phyloP scores from a whole-genome alignment of 768 basidiomycete genomes.

The Nidularia sp. region DNA sequence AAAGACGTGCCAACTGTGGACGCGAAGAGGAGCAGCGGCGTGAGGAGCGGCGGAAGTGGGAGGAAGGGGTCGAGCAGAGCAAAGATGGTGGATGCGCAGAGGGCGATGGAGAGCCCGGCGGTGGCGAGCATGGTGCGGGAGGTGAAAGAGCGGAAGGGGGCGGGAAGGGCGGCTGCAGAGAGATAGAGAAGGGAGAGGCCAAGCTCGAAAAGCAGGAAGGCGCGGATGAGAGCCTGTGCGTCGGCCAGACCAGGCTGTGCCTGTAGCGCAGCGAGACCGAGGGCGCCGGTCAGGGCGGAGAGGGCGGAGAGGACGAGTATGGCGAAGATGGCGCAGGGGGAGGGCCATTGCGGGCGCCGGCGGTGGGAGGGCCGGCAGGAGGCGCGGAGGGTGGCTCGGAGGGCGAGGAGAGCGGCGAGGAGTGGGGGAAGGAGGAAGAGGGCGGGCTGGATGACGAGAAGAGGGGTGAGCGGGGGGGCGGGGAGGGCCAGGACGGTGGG shows the following conservation, averaged over 20 bases:
- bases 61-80: slow-evolving; percentile 11
- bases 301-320: slow-evolving; percentile 1
- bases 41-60: slow-evolving; percentile 11
- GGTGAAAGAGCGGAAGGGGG: slow-evolving; percentile 5
- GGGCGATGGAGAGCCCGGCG: slow-evolving; percentile 6
- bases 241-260: neutral
- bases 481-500: no score
- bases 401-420: neutral
- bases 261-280: neutral
- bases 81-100: slow-evolving; percentile 14
- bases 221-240: neutral
- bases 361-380: neutral
- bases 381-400: neutral
- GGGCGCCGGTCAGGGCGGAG: slow-evolving; percentile 15
- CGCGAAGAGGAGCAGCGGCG: slow-evolving; percentile 14
- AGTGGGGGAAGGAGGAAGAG: slow-evolving; percentile 11
- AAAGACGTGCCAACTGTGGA: slow-evolving; percentile 7
- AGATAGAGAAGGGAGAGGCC: neutral
- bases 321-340: neutral
- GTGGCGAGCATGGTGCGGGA: neutral
- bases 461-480: neutral
- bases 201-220: neutral
- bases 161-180: slow-evolving; percentile 1
- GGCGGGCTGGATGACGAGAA: slow-evolving; percentile 8
- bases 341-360: neutral